Evolutionary conservation across 2,329 filamentous ascomycete species (phyloP).

Genomic region (Delphinella strobiligena): DNA sequence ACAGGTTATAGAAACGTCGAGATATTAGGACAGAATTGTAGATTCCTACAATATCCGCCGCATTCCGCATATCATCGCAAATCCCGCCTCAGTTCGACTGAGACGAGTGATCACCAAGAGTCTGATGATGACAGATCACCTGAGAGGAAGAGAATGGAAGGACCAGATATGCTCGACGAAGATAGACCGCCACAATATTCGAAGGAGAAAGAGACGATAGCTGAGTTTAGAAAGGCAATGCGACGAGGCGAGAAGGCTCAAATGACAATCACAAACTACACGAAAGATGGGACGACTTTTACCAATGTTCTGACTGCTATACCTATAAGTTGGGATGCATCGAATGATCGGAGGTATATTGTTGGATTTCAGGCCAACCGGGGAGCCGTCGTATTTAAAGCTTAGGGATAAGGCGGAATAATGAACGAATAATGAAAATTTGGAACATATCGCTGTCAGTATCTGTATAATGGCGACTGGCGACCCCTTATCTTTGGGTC

Average conservation of each 20-base stretch:
- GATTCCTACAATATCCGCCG: not conserved
- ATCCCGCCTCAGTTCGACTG: not conserved
- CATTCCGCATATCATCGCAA: not conserved
- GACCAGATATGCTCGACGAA: not conserved
- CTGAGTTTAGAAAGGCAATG: too few relatives aligned
- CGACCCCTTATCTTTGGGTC: too few relatives aligned
- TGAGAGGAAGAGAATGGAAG: not conserved
- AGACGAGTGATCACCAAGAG: too few relatives aligned
- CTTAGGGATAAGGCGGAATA: too few relatives aligned
- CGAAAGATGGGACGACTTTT: not conserved
- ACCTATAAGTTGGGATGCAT: not conserved
- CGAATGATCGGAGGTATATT: not conserved
- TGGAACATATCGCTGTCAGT: too few relatives aligned
- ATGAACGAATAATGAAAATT: too few relatives aligned
- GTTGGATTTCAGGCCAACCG: not conserved
- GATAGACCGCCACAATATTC: too few relatives aligned
- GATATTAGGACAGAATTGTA: not conserved
- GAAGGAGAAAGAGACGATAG: too few relatives aligned
- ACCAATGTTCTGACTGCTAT: not conserved
- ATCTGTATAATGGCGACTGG: too few relatives aligned
- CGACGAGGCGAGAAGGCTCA: too few relatives aligned
- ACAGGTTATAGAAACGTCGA: not conserved
- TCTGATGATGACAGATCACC: too few relatives aligned
- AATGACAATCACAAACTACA: not conserved
- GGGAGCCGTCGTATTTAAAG: too few relatives aligned